phyloP scores from a whole-genome alignment of 108 stramenopile species.

The Aurantiochytrium sp. region DNA sequence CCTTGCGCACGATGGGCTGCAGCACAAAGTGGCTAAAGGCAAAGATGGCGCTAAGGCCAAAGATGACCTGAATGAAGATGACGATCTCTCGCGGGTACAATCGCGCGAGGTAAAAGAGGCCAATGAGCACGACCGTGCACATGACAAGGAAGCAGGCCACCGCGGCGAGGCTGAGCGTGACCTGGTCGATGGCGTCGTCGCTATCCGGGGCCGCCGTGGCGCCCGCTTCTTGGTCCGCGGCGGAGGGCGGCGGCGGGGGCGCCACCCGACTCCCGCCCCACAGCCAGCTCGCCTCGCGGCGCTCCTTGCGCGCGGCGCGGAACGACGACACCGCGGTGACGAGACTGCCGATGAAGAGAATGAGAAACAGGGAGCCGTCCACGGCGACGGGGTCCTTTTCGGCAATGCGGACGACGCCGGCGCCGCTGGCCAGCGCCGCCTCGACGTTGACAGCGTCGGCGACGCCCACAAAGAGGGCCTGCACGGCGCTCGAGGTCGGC shows the following conservation, averaged over 20 bases:
- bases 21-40: background rate
- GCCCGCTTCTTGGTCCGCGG: background rate
- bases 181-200: background rate
- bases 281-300: constrained; percentile 4
- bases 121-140: background rate
- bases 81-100: background rate
- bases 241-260: background rate
- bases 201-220: background rate
- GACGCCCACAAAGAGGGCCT: background rate
- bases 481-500: background rate
- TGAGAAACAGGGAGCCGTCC: constrained; percentile 11
- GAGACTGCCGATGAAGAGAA: background rate
- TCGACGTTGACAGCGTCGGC: background rate
- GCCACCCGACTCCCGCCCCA: background rate
- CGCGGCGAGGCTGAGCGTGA: background rate
- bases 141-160: background rate
- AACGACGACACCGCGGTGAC: background rate
- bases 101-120: background rate
- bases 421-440: background rate
- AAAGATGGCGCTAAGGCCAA: background rate
- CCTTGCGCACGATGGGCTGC: background rate
- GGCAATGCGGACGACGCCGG: background rate
- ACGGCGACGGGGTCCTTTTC: background rate
- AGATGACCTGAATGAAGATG: background rate
- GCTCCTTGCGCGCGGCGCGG: background rate